Base-by-base conservation (phyloP, 345 rosid species). In the Eucalyptus erythrocorys region DNA sequence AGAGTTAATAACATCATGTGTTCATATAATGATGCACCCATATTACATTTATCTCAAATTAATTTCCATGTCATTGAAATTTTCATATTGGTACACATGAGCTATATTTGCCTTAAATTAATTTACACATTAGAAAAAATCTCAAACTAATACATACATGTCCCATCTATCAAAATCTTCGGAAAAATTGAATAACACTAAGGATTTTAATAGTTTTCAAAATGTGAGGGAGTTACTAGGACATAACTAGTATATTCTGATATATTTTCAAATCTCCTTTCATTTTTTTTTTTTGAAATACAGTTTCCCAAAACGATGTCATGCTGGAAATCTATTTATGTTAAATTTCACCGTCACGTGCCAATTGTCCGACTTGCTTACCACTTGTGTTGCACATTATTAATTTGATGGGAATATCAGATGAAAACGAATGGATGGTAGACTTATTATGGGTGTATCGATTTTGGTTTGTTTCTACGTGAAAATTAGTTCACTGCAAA, bases 261-360 rank as follows among this genome's bases (percentile, higher is more conserved):
- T n/a, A 59, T 59, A 55, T 59, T 59, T 59, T 59, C n/a, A 10
- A 59, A 59, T 59, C 66, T 57, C 64, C 5, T 10, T 27, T 27
- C 14, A 27, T 59, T 3, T 10, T 26, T 26, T 59, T 59, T 26
- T 26, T 0, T n/a, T n/a, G n/a, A 11, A 5, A 10, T 12, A 3
- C 3, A 3, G 3, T 50, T 59, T 1, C 13, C 32, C 16, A 3
- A 11, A 59, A 59, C 8, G 66, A 59, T 1, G 2, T 27, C 7
- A 0, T 59, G 30, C 15, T 5, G 7, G 7, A 59, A 30, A 59
- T 11, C 32, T 27, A 27, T 59, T 27, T 59, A 5, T 59, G 8
- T 27, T 24, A 24, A 57, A 24, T 57, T 57, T 24, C 64, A 10
- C 11, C 1, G 6, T 57, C 32, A 59, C 1, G 6, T 6, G 66